Base-by-base conservation (phyloP, 2,329 filamentous ascomycete genomes). In the Coleophoma crateriformis region DNA sequence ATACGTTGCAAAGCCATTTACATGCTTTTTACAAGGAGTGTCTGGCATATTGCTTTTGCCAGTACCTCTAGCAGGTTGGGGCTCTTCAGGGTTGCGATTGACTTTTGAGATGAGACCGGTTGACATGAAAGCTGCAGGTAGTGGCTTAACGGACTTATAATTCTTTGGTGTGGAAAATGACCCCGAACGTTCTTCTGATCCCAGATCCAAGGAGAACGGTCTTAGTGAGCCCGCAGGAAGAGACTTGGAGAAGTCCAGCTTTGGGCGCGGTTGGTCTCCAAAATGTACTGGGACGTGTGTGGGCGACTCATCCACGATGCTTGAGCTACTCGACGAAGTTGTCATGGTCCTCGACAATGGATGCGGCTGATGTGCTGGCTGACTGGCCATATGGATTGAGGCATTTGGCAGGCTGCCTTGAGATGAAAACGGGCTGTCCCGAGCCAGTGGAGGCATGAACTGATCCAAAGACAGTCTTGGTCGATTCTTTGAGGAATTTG, bases 61-160 rank as follows among this genome's bases (percentile, higher is more conserved):
- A 27, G 71, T 71, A 20, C 72, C 73, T 35, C 72, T 68, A 47
- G 67, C 68, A 57, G 71, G 69, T 62, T 73, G 69, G 56, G 67
- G 79, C 46, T 89, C 79, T 58, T 96, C 89, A 0, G 85, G 80
- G 65, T 88, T 85, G 50, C 88, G 85, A 62, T 94, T 95, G 67
- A 95, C 88, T 71, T 99, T 99, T 11, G 94, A 96, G 48, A 99
- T 86, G 27, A 99, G 74, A 1, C 92, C 91, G 1, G 94, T 97
- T 1, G 94, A 97, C 75, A 90, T 90, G 69, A 96, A 96, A 7
- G 90, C 90, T 38, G 87, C 84, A 33, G 88, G 85, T 49, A 88
- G 78, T 19, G 91, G 87, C 63, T 85, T 90, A 7, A 82, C 86
- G 46, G 81, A 75, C 67, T 89, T 91, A 70, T 88, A 94, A 48